Conservation (phyloP, 1,284 basidiomycete genomes). For the Hemileia vastatrix region DNA sequence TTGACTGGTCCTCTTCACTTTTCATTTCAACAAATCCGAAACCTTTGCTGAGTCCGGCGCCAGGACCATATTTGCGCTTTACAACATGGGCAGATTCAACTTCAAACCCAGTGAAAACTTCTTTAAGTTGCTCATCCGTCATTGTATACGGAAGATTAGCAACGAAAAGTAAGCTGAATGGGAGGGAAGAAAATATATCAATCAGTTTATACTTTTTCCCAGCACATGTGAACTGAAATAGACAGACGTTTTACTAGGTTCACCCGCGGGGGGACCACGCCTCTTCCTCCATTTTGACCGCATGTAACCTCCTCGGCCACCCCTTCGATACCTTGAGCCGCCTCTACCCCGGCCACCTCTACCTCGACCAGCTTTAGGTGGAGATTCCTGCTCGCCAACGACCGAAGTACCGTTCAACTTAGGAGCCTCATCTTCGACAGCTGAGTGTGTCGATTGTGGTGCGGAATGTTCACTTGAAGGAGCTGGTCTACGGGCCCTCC, state of each 20-base stretch:
- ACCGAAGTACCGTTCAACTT: too few relatives aligned
- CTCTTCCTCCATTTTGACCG: too few relatives aligned
- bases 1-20: slow-evolving; percentile 67
- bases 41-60: slow-evolving; percentile 69
- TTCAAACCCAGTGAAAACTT: slow-evolving; percentile 68
- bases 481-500: background rate
- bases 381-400: background rate
- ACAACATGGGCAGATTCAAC: slow-evolving; percentile 78
- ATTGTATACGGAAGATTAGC: slow-evolving; percentile 88
- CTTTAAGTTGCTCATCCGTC: slow-evolving; percentile 64
- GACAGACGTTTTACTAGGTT: slow-evolving; percentile 14
- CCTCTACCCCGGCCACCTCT: slow-evolving; percentile 1
- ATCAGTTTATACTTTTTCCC: background rate
- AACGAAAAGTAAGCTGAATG: slow-evolving; percentile 75
- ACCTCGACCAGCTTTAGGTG: background rate
- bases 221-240: background rate
- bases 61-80: slow-evolving; percentile 65
- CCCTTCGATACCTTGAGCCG: background rate
- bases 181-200: background rate
- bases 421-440: too few relatives aligned
- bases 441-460: too few relatives aligned
- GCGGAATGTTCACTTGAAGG: too few relatives aligned
- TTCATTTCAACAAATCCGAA: slow-evolving; percentile 90
- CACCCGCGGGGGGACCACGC: slow-evolving; percentile 9
- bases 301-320: slow-evolving; percentile 9